Evolutionary conservation across 2,329 filamentous ascomycete species (phyloP), one percentile per base, ranked within the genome.

Genomic region (Sphaerulina musiva): DNA sequence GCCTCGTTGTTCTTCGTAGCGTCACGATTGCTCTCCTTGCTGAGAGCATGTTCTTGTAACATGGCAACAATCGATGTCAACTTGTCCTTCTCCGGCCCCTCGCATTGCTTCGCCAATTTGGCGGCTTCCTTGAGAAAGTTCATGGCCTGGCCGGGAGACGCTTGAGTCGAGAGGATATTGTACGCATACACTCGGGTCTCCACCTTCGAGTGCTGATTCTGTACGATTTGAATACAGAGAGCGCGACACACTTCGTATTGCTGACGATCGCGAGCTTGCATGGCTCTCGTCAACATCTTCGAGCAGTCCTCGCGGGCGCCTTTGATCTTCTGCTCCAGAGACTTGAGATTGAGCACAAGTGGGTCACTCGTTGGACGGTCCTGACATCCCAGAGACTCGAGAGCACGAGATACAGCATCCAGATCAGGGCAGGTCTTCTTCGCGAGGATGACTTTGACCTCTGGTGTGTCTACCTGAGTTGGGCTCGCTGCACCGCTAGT

Each of bases 111-210:
- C 2, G 57, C 53, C 10, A 64, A 49, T 23, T 59, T 55, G 34
- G 39, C 47, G 1, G 58, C 55, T 12, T 62, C 56, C 6, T 55
- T 49, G n/a, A 62, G 48, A 26, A 56, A 63, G 23, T 53, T 48
- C 42, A 57, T 53, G 2, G 56, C 56, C 44, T 63, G 59, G 11
- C 58, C 58, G 6, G 56, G 52, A 9, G 48, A 55, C 1, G 59
- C 59, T 46, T 59, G 54, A 11, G 60, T 62, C 5, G 55, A 54
- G 10, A 63, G 53, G 34, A 65, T 62, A 42, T 63, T 63, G 51
- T 57, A 62, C n/a, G 62, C 60, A 17, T 64, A 62, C 26, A 65
- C 54, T 46, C 56, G 57, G 2, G 55, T 63, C 6, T 58, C 53
- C 14, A 55, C 42, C 29, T 64, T 58, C 3, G 59, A 54, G 44